phyloP scores from a whole-genome alignment of 2,329 filamentous ascomycete genomes.

The Decorospora gaudefroyi region DNA sequence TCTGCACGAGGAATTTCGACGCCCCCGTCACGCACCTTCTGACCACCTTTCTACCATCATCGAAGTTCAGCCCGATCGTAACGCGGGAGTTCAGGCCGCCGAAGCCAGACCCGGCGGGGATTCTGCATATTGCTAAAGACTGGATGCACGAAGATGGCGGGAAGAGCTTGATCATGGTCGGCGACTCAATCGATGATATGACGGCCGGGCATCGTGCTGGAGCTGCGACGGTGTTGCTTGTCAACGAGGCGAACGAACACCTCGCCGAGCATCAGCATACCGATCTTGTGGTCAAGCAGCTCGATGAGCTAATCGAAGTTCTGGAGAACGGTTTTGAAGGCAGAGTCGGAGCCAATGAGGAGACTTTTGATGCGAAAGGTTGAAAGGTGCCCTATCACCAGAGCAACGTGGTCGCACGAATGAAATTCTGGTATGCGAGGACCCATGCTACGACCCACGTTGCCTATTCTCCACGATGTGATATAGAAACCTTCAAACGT shows the following conservation, averaged over 20 bases:
- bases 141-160: conserved; percentile 63
- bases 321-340: conserved; percentile 76
- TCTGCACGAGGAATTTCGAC: conserved; percentile 92
- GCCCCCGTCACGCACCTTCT: conserved; percentile 75
- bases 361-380: conserved; percentile 32
- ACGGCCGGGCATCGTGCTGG: conserved; percentile 81
- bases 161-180: conserved; percentile 58
- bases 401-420: not conserved
- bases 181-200: conserved; percentile 85
- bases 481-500: too few species aligned
- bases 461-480: too few species aligned
- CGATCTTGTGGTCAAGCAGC: conserved; percentile 67
- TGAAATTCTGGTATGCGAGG: not conserved
- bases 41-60: conserved; percentile 69
- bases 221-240: conserved; percentile 84
- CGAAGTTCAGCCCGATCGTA: conserved; percentile 75
- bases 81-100: conserved; percentile 82
- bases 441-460: not conserved
- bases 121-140: conserved; percentile 77
- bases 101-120: conserved; percentile 86
- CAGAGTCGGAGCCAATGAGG: conserved; percentile 33
- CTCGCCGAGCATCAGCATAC: conserved; percentile 74
- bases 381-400: conserved; percentile 26
- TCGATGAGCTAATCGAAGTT: conserved; percentile 77
- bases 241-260: conserved; percentile 77